Base-by-base conservation (phyloP, 2,329 filamentous ascomycete species). In the Colletotrichum neosansevieriae region DNA sequence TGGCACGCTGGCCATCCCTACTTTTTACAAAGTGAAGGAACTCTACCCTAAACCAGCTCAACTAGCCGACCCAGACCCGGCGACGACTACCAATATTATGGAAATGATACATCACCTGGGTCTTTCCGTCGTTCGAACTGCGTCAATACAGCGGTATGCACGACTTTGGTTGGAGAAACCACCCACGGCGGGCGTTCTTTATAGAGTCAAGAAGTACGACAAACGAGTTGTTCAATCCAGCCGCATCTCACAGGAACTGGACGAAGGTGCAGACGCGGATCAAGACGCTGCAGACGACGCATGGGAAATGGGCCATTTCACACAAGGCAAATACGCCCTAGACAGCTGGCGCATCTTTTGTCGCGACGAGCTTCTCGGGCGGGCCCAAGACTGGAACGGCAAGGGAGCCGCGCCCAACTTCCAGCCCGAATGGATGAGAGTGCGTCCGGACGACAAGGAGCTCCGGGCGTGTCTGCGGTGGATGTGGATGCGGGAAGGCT, bases 301-400 rank as follows among this genome's bases (percentile, higher is more conserved):
- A 0, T 97, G 94, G 90, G 94, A 98, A 75, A 92, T 97, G 68
- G 94, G 91, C 0, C 93, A 97, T 77, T 82, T 98, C 65, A 94
- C 93, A 0, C 90, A 93, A 61, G 93, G 94, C 15, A 85, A 89
- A 1, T 98, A 98, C 77, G 92, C 93, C 0, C 83, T 95, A 56
- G 94, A 98, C 78, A 94, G 92, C 75, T 98, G 94, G 92, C 89
- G 94, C 3, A 97, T 98, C 71, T 98, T 98, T 78, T 97, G 94
- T 76, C 88, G 94, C 2, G 94, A 98, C 76, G 83, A 86, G 36
- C 78, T 97, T 24, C 86, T 94, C 7, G 91, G 89, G 0, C 78
- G 89, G 17, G 88, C 91, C 1, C 76, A 80, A 10, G 88, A 90
- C 71, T 93, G 91, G 87, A 90, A 89, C 73, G 92, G 91, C 1